Evolutionary conservation across 805 yeast genomes (phyloP).

Genomic region (Candida quercuum): DNA sequence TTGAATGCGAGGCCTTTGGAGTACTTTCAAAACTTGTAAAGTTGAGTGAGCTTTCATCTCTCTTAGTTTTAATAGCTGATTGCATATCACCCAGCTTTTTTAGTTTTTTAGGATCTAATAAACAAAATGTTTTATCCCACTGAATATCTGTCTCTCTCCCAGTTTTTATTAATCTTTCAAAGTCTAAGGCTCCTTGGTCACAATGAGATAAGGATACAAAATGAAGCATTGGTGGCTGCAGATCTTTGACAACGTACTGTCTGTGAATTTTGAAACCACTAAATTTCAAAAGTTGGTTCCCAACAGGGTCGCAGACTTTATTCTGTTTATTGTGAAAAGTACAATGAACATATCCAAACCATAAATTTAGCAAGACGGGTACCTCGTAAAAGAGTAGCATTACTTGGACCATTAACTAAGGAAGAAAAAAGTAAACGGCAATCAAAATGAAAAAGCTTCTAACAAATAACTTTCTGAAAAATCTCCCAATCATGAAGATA

Average conservation of each 20-base stretch:
- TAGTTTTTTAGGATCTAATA: constrained; percentile 28
- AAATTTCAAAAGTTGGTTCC: constrained; percentile 30
- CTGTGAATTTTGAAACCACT: constrained; percentile 54
- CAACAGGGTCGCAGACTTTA: constrained; percentile 31
- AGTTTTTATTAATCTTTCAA: constrained; percentile 32
- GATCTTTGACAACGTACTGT: constrained; percentile 36
- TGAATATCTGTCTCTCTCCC: constrained; percentile 34
- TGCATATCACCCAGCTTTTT: constrained; percentile 5
- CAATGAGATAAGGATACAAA: constrained; percentile 47
- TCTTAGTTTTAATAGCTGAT: no score
- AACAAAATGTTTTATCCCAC: constrained; percentile 46
- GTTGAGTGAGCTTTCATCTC: neutral
- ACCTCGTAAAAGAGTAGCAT: no score
- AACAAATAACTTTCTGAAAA: no score
- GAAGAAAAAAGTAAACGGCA: constrained; percentile 3
- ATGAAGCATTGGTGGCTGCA: constrained; percentile 34
- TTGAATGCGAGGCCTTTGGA: constrained; percentile 10
- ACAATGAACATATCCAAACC: constrained; percentile 1
- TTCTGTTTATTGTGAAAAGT: constrained; percentile 8
- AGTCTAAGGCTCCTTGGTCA: constrained; percentile 40
- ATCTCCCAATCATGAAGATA: no score
- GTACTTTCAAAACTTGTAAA: constrained; percentile 1
- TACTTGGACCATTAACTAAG: no score
- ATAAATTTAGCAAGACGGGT: neutral
- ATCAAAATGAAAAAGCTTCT: constrained; percentile 2